Conservation (phyloP, 768 basidiomycete species). For the Cystobasidium tubakii region DNA sequence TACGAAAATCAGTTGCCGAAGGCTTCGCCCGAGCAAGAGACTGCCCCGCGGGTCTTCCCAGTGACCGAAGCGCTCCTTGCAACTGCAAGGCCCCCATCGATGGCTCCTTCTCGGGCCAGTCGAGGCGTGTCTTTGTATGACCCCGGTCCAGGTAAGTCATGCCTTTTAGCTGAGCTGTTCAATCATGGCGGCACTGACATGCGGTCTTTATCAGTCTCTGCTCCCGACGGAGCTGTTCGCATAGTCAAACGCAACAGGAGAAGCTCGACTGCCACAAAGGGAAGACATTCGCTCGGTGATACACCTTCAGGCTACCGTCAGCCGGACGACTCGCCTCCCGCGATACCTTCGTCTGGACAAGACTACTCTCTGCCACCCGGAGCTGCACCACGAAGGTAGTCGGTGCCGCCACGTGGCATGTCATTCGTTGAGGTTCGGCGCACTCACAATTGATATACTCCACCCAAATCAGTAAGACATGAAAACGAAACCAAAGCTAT, state of each 20-base stretch:
- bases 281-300: conserved; percentile 17
- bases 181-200: too few relatives aligned
- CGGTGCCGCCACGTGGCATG: too few relatives aligned
- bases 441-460: too few relatives aligned
- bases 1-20: not conserved
- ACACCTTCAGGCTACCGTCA: conserved; percentile 5
- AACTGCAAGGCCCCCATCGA: not conserved
- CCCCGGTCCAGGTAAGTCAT: conserved; percentile 25
- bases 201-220: not conserved
- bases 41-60: not conserved
- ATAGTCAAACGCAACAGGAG: conserved; percentile 30
- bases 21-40: not conserved
- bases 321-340: not conserved
- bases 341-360: not conserved
- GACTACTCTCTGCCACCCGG: conserved; percentile 19
- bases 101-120: not conserved
- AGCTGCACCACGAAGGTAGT: conserved; percentile 18
- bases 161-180: too few relatives aligned
- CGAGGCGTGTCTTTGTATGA: conserved; percentile 29
- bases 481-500: too few relatives aligned
- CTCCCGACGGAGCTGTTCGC: conserved; percentile 30
- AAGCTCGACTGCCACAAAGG: conserved; percentile 14
- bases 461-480: too few relatives aligned
- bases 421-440: too few relatives aligned
- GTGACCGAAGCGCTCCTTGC: not conserved